Conservation (phyloP, 2,329 filamentous ascomycete species). For the Neobulgaria alba region DNA sequence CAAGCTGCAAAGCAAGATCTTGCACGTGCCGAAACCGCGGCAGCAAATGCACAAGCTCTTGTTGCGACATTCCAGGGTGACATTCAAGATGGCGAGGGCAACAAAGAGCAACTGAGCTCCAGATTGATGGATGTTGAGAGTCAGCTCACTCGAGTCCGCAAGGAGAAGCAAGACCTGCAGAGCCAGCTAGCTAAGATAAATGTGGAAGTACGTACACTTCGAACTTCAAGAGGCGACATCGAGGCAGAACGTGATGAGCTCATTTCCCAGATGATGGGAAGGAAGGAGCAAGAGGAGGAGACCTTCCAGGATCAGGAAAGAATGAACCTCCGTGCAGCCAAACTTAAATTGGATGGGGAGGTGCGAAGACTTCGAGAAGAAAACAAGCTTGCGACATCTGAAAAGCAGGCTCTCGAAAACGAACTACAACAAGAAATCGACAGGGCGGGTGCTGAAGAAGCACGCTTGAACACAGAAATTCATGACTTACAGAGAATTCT, state of each 20-base stretch:
- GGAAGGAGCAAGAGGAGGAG: constrained; percentile 48
- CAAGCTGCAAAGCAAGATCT: constrained; percentile 28
- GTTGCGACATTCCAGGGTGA: constrained; percentile 27
- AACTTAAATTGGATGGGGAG: constrained; percentile 59
- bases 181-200: constrained; percentile 52
- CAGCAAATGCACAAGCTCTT: constrained; percentile 23
- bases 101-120: constrained; percentile 44
- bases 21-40: constrained; percentile 22
- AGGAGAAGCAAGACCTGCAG: constrained; percentile 55
- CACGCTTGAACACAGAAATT: constrained; percentile 48
- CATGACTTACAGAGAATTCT: constrained; percentile 39
- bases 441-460: constrained; percentile 57
- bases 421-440: constrained; percentile 59
- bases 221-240: constrained; percentile 45
- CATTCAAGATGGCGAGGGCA: constrained; percentile 28
- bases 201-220: constrained; percentile 50
- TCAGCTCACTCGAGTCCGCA: constrained; percentile 46
- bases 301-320: constrained; percentile 60
- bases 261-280: constrained; percentile 48
- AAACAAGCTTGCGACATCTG: constrained; percentile 46
- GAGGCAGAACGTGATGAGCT: constrained; percentile 61
- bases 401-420: constrained; percentile 50
- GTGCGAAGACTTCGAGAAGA: constrained; percentile 57
- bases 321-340: constrained; percentile 57
- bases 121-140: constrained; percentile 50